These are phyloP conservation scores for Pseudocercospora fijiensis DNA, from an alignment of 2,329 filamentous ascomycete species.

Conservation along the genomic window DNA sequence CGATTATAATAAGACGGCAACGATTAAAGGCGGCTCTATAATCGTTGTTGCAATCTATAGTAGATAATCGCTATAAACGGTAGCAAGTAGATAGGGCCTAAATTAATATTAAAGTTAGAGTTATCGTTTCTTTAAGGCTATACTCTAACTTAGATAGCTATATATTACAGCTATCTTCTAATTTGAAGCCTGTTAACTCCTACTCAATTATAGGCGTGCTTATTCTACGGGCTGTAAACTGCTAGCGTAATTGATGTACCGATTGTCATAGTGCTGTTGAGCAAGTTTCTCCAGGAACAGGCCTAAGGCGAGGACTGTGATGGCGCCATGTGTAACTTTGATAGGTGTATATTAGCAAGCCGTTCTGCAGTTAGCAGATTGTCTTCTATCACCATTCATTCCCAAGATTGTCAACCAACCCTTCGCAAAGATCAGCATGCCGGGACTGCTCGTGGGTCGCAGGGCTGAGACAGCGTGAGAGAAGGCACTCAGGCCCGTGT, in stretches of 20 bases:
- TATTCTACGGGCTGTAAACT: background rate
- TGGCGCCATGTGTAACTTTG: constrained; percentile 5
- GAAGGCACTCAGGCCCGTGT: background rate
- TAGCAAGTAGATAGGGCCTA: no score
- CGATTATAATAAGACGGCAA: no score
- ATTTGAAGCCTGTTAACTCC: background rate
- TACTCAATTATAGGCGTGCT: background rate
- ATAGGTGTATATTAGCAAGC: constrained; percentile 1
- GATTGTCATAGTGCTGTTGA: background rate
- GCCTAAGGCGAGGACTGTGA: background rate
- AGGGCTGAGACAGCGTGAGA: background rate
- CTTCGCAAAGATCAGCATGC: background rate
- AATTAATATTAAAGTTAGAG: background rate
- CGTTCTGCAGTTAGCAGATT: background rate
- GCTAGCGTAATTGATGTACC: background rate
- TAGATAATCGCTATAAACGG: no score
- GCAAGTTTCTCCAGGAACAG: background rate
- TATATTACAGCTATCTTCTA: background rate
- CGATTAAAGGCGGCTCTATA: no score
- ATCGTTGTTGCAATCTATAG: no score
- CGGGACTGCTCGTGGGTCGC: background rate
- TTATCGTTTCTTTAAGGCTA: no score
- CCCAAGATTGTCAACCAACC: background rate
- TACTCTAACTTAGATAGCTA: no score
- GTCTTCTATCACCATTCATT: background rate